Evolutionary conservation across 371 early-diverging fungal genomes (phyloP).

Genomic region (Syncephalastrum monosporum): DNA sequence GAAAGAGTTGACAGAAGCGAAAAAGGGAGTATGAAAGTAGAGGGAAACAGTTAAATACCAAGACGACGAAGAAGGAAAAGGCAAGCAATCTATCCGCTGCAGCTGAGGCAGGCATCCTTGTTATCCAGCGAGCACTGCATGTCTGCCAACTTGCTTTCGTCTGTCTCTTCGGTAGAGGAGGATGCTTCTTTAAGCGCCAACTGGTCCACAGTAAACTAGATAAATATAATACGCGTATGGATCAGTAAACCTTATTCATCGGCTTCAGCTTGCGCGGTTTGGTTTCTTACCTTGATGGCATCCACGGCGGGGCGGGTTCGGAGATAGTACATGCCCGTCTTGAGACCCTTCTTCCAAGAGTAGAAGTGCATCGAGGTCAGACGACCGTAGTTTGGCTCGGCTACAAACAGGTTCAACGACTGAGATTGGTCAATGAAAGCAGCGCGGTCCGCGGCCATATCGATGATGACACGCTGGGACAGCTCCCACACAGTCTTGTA

Average conservation of each 20-base stretch:
- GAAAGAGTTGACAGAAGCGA: background rate
- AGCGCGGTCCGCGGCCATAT: constrained; percentile 90
- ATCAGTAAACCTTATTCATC: too few relatives aligned
- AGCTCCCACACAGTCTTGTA: constrained; percentile 99
- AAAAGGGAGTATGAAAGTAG: background rate
- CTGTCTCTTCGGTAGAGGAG: constrained; percentile 42
- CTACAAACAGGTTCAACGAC: constrained; percentile 96
- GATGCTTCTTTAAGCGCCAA: constrained; percentile 36
- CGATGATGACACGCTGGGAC: constrained; percentile 80
- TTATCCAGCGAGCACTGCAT: constrained; percentile 89
- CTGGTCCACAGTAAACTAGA: constrained; percentile 46
- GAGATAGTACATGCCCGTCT: constrained; percentile 99
- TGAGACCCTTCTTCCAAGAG: constrained; percentile 97
- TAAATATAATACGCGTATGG: background rate
- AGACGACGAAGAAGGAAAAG: background rate
- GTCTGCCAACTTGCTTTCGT: constrained; percentile 20
- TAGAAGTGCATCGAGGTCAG: constrained; percentile 99
- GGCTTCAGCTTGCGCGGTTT: too few relatives aligned
- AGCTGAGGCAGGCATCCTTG: constrained; percentile 89
- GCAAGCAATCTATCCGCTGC: constrained; percentile 64
- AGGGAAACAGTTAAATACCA: too few relatives aligned
- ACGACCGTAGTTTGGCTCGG: constrained; percentile 89
- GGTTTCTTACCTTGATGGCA: constrained; percentile 80
- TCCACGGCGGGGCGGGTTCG: constrained; percentile 96
- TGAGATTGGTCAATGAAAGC: constrained; percentile 98